Evolutionary conservation across 2,329 filamentous ascomycete genomes (phyloP), one percentile per base, ranked within the genome.

Genomic region (Celoporthe dispersa): DNA sequence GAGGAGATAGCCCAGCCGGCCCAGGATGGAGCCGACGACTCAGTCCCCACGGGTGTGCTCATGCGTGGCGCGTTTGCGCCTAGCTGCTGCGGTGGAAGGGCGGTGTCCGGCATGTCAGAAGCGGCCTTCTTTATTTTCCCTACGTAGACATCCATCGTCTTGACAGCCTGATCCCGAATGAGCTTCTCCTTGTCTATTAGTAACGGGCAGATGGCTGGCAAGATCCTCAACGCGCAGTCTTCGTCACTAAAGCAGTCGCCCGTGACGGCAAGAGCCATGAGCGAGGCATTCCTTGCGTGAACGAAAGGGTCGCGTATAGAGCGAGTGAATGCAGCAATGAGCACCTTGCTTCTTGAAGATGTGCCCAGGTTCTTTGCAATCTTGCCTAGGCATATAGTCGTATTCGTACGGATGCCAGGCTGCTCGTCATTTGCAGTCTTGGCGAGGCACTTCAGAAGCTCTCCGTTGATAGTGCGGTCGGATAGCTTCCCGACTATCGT

Each of bases 391-490:
- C 95, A 98, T 68, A 99, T 99, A 1, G 96, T 99, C 0, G 96
- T 99, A 79, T 99, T 99, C 11, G 96, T 99, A 72, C 96, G 89
- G 74, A 99, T 99, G 0, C 96, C 96, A 0, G 96, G 94, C 77
- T 99, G 95, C 76, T 98, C 96, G 73, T 99, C 96, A 75, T 98
- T 99, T 61, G 96, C 94, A 1, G 95, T 98, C 79, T 97, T 98
- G 59, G 96, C 96, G 37, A 99, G 86, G 77, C 97, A 92, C 75
- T 92, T 92, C 31, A 99, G 84, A 14, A 99, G 85, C 75, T 99
- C 96, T 67, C 96, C 95, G 75, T 99, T 99, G 75, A 98, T 91
- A 9, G 92, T 92, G 51, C 96, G 90, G 76, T 99, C 96, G 1
- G 94, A 97, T 0, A 99, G 85, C 80, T 99, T 99, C 37, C 86